Evolutionary conservation across 2,329 filamentous ascomycete species (phyloP), one percentile per base, ranked within the genome.

Genomic region (Cladosporium phlei): DNA sequence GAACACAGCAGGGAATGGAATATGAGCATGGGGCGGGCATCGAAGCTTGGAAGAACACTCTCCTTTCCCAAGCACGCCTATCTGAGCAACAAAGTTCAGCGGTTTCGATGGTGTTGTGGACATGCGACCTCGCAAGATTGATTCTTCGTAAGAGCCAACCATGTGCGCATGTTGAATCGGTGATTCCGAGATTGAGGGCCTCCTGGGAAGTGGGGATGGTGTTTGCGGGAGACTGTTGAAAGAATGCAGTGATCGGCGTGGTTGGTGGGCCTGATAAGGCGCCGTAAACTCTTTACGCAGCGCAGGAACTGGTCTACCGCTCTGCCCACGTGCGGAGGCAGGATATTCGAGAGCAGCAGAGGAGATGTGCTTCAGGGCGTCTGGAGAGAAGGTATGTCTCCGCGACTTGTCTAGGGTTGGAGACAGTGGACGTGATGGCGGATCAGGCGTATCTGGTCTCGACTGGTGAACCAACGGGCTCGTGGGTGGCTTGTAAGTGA

Each of bases 121-220:
- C 93, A 98, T 98, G 52, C 93, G 82, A 29, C 93, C 93, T 37
- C 88, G 82, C 2, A 98, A 72, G 50, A 98, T 96, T 21, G 89
- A 96, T 68, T 98, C 93, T 67, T 98, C 93, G 57, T 96, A 98
- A 2, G 91, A 96, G 2, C 93, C 93, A 2, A 97, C 91, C 86
- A 98, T 94, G 3, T 90, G 90, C 7, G 91, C 90, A 66, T 94
- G 88, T 47, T 91, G 86, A 21, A 93, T 71, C 3, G 88, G 84
- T 2, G 88, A 88, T 35, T 95, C 90, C 0, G 84, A 82, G 35
- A 87, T 72, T 0, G 90, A 96, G 0, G 84, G 82, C 33, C 88
- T 76, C 12, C 75, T 65, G 2, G 80, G 72, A 3, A 76, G 73
- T 7, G 77, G 59, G 34, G 75, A 55, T 1, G 72, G 69, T 12